Evolutionary conservation across 306 rosid species (phyloP).

Genomic region (Gynostemma pentaphyllum): DNA sequence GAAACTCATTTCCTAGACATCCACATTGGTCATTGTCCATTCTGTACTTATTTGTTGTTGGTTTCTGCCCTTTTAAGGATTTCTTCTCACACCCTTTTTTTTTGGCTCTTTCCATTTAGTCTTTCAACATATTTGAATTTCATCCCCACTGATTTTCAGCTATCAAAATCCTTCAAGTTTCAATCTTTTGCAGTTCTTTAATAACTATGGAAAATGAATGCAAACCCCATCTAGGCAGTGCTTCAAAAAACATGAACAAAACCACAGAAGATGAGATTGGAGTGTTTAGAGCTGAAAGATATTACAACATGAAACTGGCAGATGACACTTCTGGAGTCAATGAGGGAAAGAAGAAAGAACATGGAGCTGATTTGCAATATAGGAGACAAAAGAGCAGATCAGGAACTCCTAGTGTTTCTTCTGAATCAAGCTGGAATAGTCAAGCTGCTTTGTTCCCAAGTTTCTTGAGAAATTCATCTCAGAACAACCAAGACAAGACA

Average conservation of each 20-base stretch:
- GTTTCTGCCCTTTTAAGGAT: slow-evolving; percentile 3
- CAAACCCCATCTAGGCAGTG: neutral
- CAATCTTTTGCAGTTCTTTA: neutral
- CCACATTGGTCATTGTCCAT: slow-evolving; percentile 3
- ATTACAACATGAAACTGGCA: slow-evolving; percentile 26
- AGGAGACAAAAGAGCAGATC: slow-evolving; percentile 16
- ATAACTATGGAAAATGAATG: slow-evolving; percentile 2
- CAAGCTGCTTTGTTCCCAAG: slow-evolving; percentile 13
- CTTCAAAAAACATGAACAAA: neutral
- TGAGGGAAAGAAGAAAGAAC: slow-evolving; percentile 15
- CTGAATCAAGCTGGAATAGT: slow-evolving; percentile 31
- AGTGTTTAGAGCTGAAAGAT: slow-evolving; percentile 38
- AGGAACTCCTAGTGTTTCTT: slow-evolving; percentile 28
- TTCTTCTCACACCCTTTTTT: neutral
- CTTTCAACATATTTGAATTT: neutral
- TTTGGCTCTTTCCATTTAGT: neutral
- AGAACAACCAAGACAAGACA: slow-evolving; percentile 13
- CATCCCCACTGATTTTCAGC: neutral
- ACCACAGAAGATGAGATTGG: slow-evolving; percentile 24
- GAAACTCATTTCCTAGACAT: neutral
- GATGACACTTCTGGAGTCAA: slow-evolving; percentile 3
- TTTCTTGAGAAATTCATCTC: slow-evolving; percentile 17
- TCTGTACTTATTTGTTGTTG: slow-evolving; percentile 7
- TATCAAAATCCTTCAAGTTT: neutral
- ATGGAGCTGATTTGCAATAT: slow-evolving; percentile 2